phyloP scores from a whole-genome alignment of 2,329 filamentous ascomycete genomes.

The Botryotinia calthae region DNA sequence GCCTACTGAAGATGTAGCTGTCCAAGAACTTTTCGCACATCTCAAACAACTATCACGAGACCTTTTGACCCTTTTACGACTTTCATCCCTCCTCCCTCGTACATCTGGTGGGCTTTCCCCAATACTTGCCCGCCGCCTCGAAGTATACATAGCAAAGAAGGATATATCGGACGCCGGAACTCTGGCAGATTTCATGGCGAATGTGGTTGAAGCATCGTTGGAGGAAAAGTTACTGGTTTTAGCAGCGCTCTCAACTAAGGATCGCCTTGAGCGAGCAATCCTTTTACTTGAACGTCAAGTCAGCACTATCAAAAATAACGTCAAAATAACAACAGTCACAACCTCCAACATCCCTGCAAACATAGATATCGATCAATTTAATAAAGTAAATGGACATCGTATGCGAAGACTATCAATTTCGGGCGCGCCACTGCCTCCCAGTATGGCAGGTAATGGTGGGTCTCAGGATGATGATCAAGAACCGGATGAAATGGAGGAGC shows the following conservation, averaged over 20 bases:
- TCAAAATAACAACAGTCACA: conserved; percentile 78
- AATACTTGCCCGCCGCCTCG: conserved; percentile 79
- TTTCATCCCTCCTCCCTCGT: conserved; percentile 80
- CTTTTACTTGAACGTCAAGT: conserved; percentile 82
- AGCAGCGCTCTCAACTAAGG: conserved; percentile 74
- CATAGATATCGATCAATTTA: conserved; percentile 55
- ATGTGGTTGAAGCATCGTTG: conserved; percentile 80
- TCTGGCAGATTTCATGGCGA: conserved; percentile 95
- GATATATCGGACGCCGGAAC: conserved; percentile 77
- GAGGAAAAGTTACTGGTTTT: conserved; percentile 90
- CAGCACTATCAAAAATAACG: conserved; percentile 77
- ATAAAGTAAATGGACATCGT: conserved; percentile 45
- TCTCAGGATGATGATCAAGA: conserved; percentile 69
- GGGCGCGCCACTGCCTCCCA: conserved; percentile 31
- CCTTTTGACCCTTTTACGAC: conserved; percentile 76
- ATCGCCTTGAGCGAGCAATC: conserved; percentile 76
- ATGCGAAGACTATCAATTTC: conserved; percentile 32
- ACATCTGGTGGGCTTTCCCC: conserved; percentile 70
- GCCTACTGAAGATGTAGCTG: conserved; percentile 56
- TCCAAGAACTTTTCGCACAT: conserved; percentile 70
- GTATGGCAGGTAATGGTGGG: conserved; percentile 25
- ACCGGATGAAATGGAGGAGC: conserved; percentile 82
- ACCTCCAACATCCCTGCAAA: conserved; percentile 61
- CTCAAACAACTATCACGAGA: conserved; percentile 84
- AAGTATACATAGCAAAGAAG: conserved; percentile 82